phyloP scores from a whole-genome alignment of 2,329 filamentous ascomycete species.

The Hypoxylon sp. region DNA sequence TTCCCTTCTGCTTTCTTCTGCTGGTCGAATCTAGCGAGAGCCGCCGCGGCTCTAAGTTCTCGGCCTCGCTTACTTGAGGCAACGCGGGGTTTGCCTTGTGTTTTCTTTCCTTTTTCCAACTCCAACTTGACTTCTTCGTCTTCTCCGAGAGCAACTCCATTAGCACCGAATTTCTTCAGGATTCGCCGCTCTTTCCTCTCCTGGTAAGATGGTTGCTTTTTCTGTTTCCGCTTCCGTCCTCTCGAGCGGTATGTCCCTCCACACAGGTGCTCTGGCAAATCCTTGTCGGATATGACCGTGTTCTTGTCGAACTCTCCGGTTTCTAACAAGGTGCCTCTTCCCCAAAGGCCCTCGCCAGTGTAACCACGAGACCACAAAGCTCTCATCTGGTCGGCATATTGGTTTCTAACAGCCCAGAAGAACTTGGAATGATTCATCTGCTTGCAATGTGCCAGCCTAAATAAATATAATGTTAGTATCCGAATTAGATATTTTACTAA shows the following conservation, averaged over 20 bases:
- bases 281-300: slow-evolving; percentile 67
- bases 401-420: slow-evolving; percentile 85
- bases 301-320: slow-evolving; percentile 73
- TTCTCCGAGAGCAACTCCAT: slow-evolving; percentile 77
- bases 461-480: slow-evolving; percentile 28
- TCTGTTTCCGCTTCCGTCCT: slow-evolving; percentile 69
- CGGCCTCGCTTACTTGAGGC: slow-evolving; percentile 81
- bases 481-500: neutral
- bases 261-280: slow-evolving; percentile 80
- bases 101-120: slow-evolving; percentile 76
- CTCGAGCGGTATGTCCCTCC: slow-evolving; percentile 82
- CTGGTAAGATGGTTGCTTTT: slow-evolving; percentile 73
- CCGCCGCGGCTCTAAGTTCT: slow-evolving; percentile 82
- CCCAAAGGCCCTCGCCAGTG: slow-evolving; percentile 88
- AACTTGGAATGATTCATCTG: slow-evolving; percentile 90
- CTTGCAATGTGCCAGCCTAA: slow-evolving; percentile 83
- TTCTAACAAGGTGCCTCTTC: slow-evolving; percentile 74
- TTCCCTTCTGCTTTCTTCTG: slow-evolving; percentile 66
- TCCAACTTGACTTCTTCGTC: slow-evolving; percentile 76
- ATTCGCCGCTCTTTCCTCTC: slow-evolving; percentile 82
- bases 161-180: slow-evolving; percentile 81
- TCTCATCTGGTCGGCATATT: slow-evolving; percentile 79
- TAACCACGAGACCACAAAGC: slow-evolving; percentile 79
- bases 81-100: slow-evolving; percentile 77
- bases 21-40: slow-evolving; percentile 79